phyloP scores from a whole-genome alignment of 495 filamentous ascomycete species.

The Lasiosphaeria hispida region DNA sequence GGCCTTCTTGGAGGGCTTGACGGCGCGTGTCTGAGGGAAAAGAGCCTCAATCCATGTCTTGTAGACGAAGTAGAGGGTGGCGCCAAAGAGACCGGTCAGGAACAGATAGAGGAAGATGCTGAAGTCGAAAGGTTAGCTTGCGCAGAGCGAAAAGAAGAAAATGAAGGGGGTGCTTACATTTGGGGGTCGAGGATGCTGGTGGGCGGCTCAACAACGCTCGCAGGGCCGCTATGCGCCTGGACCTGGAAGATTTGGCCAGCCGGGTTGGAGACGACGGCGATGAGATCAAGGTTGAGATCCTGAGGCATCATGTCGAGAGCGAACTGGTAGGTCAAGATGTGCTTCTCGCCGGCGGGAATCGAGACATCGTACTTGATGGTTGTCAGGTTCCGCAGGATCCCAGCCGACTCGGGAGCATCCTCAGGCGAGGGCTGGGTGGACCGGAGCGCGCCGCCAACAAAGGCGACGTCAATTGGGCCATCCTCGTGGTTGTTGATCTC shows the following conservation, averaged over 20 bases:
- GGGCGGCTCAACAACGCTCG: constrained; percentile 87
- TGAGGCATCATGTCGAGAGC: constrained; percentile 90
- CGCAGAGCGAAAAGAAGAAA: constrained; percentile 7
- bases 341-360: constrained; percentile 74
- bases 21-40: constrained; percentile 85
- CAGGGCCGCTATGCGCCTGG: constrained; percentile 80
- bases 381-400: constrained; percentile 80
- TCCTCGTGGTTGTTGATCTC: constrained; percentile 82
- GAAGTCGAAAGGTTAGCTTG: constrained; percentile 26
- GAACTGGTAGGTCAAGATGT: constrained; percentile 78
- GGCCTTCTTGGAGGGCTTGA: constrained; percentile 51
- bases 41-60: constrained; percentile 95
- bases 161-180: constrained; percentile 61
- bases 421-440: constrained; percentile 47
- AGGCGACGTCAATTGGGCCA: constrained; percentile 67
- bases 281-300: constrained; percentile 74
- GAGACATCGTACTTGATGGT: constrained; percentile 67
- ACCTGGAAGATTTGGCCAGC: constrained; percentile 70
- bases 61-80: constrained; percentile 92
- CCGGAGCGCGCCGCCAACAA: constrained; percentile 76
- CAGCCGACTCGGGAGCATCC: constrained; percentile 49
- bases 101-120: constrained; percentile 98
- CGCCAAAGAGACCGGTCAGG: constrained; percentile 72
- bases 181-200: constrained; percentile 94
- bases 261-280: constrained; percentile 65